phyloP scores from a whole-genome alignment of 2,329 filamentous ascomycete species.

The Trichoderma citrinoviride region DNA sequence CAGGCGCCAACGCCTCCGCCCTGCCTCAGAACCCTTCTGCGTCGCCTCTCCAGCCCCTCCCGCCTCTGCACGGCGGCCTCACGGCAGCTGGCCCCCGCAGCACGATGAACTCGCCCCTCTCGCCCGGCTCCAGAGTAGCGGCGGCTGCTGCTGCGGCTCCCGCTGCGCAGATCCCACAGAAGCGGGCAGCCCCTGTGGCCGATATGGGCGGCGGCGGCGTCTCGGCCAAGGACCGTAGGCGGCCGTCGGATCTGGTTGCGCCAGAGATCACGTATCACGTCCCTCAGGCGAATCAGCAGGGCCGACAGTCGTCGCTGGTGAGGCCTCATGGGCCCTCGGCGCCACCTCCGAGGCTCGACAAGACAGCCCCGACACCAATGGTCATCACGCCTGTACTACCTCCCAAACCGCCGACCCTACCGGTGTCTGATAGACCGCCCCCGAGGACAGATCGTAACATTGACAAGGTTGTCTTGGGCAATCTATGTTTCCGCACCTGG shows the following conservation, averaged over 20 bases:
- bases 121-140: conserved; percentile 11
- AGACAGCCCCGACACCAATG: conserved; percentile 28
- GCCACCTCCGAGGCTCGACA: conserved; percentile 33
- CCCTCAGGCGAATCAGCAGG: conserved; percentile 34
- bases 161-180: not conserved
- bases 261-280: conserved; percentile 44
- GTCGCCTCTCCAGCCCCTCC: not conserved
- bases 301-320: conserved; percentile 34
- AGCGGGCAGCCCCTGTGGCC: conserved; percentile 8
- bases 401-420: conserved; percentile 35
- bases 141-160: not conserved
- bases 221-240: conserved; percentile 29
- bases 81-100: not conserved
- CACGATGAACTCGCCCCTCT: conserved; percentile 4
- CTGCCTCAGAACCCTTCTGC: not conserved
- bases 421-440: conserved; percentile 35
- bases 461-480: conserved; percentile 80
- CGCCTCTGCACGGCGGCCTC: not conserved
- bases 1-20: not conserved
- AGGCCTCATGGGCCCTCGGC: conserved; percentile 36
- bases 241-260: conserved; percentile 38
- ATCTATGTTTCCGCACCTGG: conserved; percentile 83
- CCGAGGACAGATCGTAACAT: conserved; percentile 68
- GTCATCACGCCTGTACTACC: conserved; percentile 22
- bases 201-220: conserved; percentile 25